Conservation (phyloP, 352 stramenopile species). For the Phytophthora palmivora region DNA sequence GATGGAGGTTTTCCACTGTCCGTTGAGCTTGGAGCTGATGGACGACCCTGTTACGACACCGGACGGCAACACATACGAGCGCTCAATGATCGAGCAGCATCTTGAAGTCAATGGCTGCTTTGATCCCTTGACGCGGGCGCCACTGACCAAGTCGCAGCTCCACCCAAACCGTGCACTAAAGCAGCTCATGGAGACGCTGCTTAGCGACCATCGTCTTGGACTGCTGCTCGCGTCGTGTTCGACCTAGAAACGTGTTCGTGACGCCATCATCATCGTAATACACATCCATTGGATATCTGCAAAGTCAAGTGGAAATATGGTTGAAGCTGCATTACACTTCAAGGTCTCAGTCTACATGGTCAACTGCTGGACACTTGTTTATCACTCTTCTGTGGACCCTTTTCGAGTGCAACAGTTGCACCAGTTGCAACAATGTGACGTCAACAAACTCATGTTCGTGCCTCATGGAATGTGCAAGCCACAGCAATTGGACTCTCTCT, state of each 20-base stretch:
- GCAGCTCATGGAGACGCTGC: slow-evolving; percentile 74
- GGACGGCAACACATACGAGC: slow-evolving; percentile 79
- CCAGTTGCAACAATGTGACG: slow-evolving; percentile 8
- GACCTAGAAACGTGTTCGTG: slow-evolving; percentile 27
- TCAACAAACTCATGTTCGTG: slow-evolving; percentile 20
- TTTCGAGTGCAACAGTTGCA: background rate
- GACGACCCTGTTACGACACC: slow-evolving; percentile 77
- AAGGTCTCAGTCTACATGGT: slow-evolving; percentile 8
- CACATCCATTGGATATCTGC: slow-evolving; percentile 18
- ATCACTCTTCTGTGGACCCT: background rate
- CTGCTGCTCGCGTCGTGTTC: slow-evolving; percentile 60
- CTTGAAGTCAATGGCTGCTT: slow-evolving; percentile 78
- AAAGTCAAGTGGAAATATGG: background rate
- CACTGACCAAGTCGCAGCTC: slow-evolving; percentile 64
- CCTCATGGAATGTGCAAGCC: slow-evolving; percentile 15
- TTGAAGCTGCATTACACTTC: slow-evolving; percentile 5
- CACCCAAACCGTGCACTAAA: slow-evolving; percentile 77
- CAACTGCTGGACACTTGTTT: slow-evolving; percentile 2
- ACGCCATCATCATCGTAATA: slow-evolving; percentile 22
- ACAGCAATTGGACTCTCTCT: slow-evolving; percentile 10
- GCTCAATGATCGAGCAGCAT: slow-evolving; percentile 80
- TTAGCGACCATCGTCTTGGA: slow-evolving; percentile 69
- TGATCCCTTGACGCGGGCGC: slow-evolving; percentile 66
- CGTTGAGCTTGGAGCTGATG: slow-evolving; percentile 81
- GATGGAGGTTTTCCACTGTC: slow-evolving; percentile 77